Conservation (phyloP, 106 monocot species). For the Acorus calamus region DNA sequence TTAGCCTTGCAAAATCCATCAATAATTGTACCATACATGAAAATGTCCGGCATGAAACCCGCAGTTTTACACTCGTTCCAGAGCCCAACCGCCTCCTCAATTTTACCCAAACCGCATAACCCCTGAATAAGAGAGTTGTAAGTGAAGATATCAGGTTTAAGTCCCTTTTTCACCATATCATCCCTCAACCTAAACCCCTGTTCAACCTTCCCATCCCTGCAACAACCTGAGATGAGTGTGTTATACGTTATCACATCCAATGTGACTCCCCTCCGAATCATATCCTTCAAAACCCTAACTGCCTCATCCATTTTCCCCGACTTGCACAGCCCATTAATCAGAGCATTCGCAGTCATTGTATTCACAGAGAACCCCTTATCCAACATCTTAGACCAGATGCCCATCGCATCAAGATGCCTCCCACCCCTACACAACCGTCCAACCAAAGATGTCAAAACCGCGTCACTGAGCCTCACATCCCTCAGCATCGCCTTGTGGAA, state of each 20-base stretch:
- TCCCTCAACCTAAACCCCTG: conserved; percentile 55
- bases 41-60: conserved; percentile 41
- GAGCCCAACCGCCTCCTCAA: conserved; percentile 43
- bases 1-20: conserved; percentile 67
- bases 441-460: conserved; percentile 47
- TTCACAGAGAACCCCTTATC: conserved; percentile 51
- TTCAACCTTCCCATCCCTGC: conserved; percentile 57
- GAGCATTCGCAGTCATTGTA: conserved; percentile 53
- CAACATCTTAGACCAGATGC: conserved; percentile 44
- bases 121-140: conserved; percentile 61
- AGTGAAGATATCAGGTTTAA: conserved; percentile 68
- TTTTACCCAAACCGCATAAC: conserved; percentile 49
- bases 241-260: conserved; percentile 63
- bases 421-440: conserved; percentile 40
- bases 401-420: conserved; percentile 41
- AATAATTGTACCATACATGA: conserved; percentile 59
- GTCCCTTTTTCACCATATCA: conserved; percentile 52
- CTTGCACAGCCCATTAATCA: conserved; percentile 68
- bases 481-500: conserved; percentile 55
- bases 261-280: conserved; percentile 43
- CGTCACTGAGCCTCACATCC: conserved; percentile 47
- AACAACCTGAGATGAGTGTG: conserved; percentile 56
- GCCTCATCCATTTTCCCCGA: conserved; percentile 41
- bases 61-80: conserved; percentile 36
- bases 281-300: conserved; percentile 28